Conservation (phyloP, 108 stramenopile species). For the Fistulifera solaris region DNA sequence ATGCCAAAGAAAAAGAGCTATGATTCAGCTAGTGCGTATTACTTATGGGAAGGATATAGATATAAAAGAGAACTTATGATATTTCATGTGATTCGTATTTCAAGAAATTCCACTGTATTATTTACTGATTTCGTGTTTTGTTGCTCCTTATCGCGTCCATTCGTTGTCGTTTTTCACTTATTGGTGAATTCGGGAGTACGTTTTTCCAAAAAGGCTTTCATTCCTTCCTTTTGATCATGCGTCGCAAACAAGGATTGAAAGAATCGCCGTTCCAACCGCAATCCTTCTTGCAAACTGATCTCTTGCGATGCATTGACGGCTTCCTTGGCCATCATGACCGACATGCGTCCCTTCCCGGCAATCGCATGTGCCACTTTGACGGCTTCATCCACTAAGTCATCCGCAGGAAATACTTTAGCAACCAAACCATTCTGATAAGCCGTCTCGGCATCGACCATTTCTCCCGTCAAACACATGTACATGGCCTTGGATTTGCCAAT, state of each 20-base stretch:
- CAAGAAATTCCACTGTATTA: no score
- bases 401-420: conserved; percentile 75
- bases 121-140: no score
- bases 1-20: no score
- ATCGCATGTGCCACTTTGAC: conserved; percentile 86
- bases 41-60: no score
- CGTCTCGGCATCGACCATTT: conserved; percentile 83
- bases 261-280: conserved; percentile 91
- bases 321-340: conserved; percentile 87
- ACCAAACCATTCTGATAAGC: conserved; percentile 87
- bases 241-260: conserved; percentile 97
- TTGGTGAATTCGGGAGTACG: conserved; percentile 70
- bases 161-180: conserved; percentile 23
- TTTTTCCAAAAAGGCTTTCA: conserved; percentile 92
- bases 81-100: no score
- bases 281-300: conserved; percentile 82
- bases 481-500: conserved; percentile 98
- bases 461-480: conserved; percentile 95
- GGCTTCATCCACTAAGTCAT: conserved; percentile 76
- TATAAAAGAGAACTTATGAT: no score
- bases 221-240: conserved; percentile 97
- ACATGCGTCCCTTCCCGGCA: conserved; percentile 80
- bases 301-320: conserved; percentile 97
- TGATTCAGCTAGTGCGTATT: no score
- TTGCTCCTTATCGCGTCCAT: no score